A percentile compares a stretch with the other conserved stretches of the same genome.
Evolutionary conservation across 2,329 filamentous ascomycete genomes (phyloP).

Genomic region (Beauveria sp.): DNA sequence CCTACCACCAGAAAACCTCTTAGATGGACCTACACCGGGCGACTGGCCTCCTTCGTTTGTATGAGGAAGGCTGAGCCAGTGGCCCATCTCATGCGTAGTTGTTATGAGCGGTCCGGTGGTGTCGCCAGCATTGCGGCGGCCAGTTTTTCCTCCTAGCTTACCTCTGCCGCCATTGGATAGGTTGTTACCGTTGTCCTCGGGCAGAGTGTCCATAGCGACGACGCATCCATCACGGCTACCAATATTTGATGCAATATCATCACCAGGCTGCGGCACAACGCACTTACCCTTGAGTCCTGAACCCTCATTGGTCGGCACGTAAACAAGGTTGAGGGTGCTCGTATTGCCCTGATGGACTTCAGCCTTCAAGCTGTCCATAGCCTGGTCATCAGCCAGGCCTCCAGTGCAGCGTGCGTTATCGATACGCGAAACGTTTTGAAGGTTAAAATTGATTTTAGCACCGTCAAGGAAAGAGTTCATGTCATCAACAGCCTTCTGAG

Average conservation of each 20-base stretch:
- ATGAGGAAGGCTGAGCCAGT: neutral
- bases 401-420: neutral
- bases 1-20: neutral
- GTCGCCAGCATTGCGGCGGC: too few relatives aligned
- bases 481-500: neutral
- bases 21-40: neutral
- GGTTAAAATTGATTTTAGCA: neutral
- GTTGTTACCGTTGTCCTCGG: neutral
- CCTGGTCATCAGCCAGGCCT: neutral
- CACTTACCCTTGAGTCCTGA: neutral
- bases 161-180: too few relatives aligned
- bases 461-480: neutral
- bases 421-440: neutral
- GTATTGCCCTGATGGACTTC: neutral
- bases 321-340: neutral
- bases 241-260: neutral
- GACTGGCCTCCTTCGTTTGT: neutral
- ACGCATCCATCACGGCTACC: neutral
- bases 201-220: neutral
- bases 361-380: neutral
- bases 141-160: too few relatives aligned
- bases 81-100: neutral
- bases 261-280: neutral
- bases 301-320: neutral
- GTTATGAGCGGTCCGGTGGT: neutral